Evolutionary conservation across 1,284 basidiomycete species (phyloP).

Genomic region (Sphagnurus paluster): DNA sequence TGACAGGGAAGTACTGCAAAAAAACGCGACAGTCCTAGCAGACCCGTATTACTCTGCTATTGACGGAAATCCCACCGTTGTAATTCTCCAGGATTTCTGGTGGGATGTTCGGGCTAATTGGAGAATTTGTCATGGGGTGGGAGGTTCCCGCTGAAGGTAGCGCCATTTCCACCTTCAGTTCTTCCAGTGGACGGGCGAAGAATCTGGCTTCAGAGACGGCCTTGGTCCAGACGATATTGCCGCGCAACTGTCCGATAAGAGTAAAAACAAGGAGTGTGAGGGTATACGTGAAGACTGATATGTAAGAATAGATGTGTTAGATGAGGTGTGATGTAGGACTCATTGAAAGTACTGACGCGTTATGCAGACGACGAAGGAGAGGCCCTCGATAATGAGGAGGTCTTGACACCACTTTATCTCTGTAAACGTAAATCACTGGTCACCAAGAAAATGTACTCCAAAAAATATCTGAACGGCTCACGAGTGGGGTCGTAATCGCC

Average conservation of each 20-base stretch:
- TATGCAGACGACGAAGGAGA: slow-evolving; percentile 15
- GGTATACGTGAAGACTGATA: slow-evolving; percentile 16
- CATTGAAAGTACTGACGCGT: slow-evolving; percentile 2
- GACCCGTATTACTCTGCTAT: too few relatives aligned
- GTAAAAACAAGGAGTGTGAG: slow-evolving; percentile 12
- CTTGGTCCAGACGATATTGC: slow-evolving; percentile 15
- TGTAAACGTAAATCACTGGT: neutral
- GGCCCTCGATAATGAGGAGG: slow-evolving; percentile 12
- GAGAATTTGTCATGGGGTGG: too few relatives aligned
- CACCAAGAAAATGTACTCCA: neutral
- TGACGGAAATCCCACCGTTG: too few relatives aligned
- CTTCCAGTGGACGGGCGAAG: neutral
- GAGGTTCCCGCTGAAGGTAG: too few relatives aligned
- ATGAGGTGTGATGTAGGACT: neutral
- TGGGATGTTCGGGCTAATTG: too few relatives aligned
- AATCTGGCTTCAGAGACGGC: slow-evolving; percentile 13
- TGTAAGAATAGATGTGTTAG: neutral
- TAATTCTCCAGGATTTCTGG: too few relatives aligned
- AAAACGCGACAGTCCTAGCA: too few relatives aligned
- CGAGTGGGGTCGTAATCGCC: slow-evolving; percentile 6
- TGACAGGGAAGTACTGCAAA: too few relatives aligned
- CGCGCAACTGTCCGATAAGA: slow-evolving; percentile 11
- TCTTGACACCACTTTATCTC: slow-evolving; percentile 10
- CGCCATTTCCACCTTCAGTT: too few relatives aligned
- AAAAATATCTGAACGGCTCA: neutral